Percentiles rank a stretch among this genome's conserved stretches.
Evolutionary conservation across 2,329 filamentous ascomycete genomes (phyloP).

Genomic region (Plenodomus biglobosus): DNA sequence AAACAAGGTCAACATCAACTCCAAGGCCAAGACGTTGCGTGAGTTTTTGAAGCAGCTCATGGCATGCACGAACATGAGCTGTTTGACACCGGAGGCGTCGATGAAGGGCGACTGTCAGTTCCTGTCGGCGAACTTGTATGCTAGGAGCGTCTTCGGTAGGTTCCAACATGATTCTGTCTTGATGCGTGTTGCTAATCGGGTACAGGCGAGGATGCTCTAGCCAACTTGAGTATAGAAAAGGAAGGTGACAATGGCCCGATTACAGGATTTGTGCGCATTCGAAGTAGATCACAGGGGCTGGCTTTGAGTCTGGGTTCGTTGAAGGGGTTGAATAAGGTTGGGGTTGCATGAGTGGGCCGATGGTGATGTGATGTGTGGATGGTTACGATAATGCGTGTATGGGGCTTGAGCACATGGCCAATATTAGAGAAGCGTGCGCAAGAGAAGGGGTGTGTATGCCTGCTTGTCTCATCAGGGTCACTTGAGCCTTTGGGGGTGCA

Average conservation of each 20-base stretch:
- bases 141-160: conserved; percentile 96
- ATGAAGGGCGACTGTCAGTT: conserved; percentile 98
- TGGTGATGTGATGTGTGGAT: neutral
- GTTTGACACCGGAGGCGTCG: conserved; percentile 91
- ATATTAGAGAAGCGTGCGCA: conserved; percentile 1
- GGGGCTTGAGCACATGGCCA: neutral
- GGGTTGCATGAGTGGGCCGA: conserved; percentile 21
- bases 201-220: conserved; percentile 93
- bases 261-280: conserved; percentile 95
- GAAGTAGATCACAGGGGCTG: conserved; percentile 92
- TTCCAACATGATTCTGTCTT: conserved; percentile 28
- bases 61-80: conserved; percentile 99
- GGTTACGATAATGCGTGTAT: neutral
- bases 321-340: conserved; percentile 75
- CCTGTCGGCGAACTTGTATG: conserved; percentile 94
- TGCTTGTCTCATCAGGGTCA: conserved; percentile 1
- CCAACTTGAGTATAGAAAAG: conserved; percentile 97
- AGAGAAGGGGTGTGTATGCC: conserved; percentile 8
- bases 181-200: conserved; percentile 7
- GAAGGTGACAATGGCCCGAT: conserved; percentile 94
- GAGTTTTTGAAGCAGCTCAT: conserved; percentile 94
- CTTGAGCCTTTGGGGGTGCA: neutral
- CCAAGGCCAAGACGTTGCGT: conserved; percentile 86
- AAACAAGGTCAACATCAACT: conserved; percentile 99
- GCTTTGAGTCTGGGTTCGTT: conserved; percentile 90